Conservation (phyloP, 2,329 filamentous ascomycete species). For the Penicillium sp. region DNA sequence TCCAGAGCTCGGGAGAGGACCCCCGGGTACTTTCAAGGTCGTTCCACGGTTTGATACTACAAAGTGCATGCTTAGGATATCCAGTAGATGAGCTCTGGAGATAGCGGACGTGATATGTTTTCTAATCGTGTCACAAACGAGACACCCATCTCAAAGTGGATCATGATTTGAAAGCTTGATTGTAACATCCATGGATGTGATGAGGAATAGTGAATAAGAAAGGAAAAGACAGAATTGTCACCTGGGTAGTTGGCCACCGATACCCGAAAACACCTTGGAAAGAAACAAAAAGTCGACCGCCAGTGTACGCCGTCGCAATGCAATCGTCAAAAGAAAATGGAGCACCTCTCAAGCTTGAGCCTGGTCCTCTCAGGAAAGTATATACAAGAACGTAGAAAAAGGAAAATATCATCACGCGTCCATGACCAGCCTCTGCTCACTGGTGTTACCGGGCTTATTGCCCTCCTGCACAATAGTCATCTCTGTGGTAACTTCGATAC, state of each 20-base stretch:
- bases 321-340: slow-evolving; percentile 5
- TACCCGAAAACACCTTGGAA: not conserved
- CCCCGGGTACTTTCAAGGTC: too few species aligned
- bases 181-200: not conserved
- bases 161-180: too few species aligned
- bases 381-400: not conserved
- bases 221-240: slow-evolving; percentile 1
- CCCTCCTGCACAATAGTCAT: slow-evolving; percentile 29
- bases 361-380: not conserved
- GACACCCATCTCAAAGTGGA: too few species aligned
- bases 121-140: too few species aligned
- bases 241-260: not conserved
- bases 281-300: not conserved
- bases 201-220: not conserved
- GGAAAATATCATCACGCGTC: slow-evolving; percentile 14
- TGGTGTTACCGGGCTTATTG: slow-evolving; percentile 16
- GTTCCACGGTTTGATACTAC: too few species aligned
- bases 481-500: slow-evolving; percentile 36
- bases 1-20: too few species aligned
- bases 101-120: too few species aligned
- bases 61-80: too few species aligned
- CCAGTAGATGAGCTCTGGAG: too few species aligned
- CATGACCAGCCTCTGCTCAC: slow-evolving; percentile 26
- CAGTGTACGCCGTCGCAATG: slow-evolving; percentile 9
- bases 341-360: not conserved